These are phyloP conservation scores for Daedalea quercina DNA, from an alignment of 768 basidiomycete species.

Conservation along the genomic window DNA sequence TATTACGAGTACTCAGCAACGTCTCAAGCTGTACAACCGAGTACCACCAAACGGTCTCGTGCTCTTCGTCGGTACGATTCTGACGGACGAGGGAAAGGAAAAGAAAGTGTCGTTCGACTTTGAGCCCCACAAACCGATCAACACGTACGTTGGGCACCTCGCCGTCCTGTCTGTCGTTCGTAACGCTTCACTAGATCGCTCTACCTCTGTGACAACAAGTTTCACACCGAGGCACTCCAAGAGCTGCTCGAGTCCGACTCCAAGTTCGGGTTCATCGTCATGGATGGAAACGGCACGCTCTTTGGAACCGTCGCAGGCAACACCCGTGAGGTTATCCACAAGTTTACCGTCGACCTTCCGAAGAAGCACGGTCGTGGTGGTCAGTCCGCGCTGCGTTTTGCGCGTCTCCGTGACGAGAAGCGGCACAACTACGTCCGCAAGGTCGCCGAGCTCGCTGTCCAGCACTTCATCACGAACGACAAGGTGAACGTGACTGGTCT, in stretches of 20 bases:
- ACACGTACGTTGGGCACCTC: slow-evolving; percentile 59
- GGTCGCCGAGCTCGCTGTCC: slow-evolving; percentile 94
- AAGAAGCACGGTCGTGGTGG: slow-evolving; percentile 99
- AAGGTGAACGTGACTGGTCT: slow-evolving; percentile 97
- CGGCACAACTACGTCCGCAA: slow-evolving; percentile 99
- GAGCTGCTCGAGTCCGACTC: slow-evolving; percentile 96
- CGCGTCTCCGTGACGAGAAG: slow-evolving; percentile 97
- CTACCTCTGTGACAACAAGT: slow-evolving; percentile 99
- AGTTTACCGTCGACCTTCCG: slow-evolving; percentile 97
- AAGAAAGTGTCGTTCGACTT: slow-evolving; percentile 99
- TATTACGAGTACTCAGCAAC: slow-evolving; percentile 96
- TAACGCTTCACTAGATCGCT: slow-evolving; percentile 58
- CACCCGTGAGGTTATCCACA: slow-evolving; percentile 95
- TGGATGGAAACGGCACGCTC: slow-evolving; percentile 97
- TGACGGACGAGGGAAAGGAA: slow-evolving; percentile 98
- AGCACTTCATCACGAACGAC: slow-evolving; percentile 96
- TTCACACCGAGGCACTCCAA: slow-evolving; percentile 95
- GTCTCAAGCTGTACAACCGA: slow-evolving; percentile 93
- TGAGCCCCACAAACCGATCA: slow-evolving; percentile 98
- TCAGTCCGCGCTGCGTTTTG: slow-evolving; percentile 99
- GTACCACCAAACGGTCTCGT: slow-evolving; percentile 97
- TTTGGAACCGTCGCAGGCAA: slow-evolving; percentile 96
- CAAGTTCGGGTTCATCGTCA: slow-evolving; percentile 98
- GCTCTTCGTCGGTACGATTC: slow-evolving; percentile 94
- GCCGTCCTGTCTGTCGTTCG: neutral